Evolutionary conservation across 2,329 filamentous ascomycete genomes (phyloP).

Genomic region (Cadophora malorum): DNA sequence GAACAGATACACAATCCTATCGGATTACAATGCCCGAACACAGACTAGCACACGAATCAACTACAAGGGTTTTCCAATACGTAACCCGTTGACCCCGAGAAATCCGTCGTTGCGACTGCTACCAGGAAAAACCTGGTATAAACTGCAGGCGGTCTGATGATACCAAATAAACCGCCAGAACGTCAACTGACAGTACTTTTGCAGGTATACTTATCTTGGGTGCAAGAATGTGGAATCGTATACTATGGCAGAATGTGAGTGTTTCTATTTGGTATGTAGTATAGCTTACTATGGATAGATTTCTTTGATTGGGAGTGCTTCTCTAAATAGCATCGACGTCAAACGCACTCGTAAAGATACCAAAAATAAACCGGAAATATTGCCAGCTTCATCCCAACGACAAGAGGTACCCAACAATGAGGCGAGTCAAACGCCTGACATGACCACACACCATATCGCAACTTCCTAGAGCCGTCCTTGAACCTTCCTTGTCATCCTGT

Average conservation of each 20-base stretch:
- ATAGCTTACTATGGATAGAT: too few relatives aligned
- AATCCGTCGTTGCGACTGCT: not conserved
- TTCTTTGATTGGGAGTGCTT: too few relatives aligned
- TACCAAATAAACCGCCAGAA: not conserved
- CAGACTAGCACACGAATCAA: not conserved
- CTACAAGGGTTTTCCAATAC: not conserved
- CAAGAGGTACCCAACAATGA: too few relatives aligned
- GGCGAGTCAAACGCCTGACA: not conserved
- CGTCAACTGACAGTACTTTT: too few relatives aligned
- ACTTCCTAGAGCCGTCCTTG: not conserved
- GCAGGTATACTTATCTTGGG: too few relatives aligned
- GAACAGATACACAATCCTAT: not conserved
- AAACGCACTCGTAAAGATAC: too few relatives aligned
- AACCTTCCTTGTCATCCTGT: not conserved
- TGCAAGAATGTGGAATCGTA: too few relatives aligned
- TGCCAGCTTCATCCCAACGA: not conserved
- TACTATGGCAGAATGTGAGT: too few relatives aligned
- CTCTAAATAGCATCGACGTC: too few relatives aligned
- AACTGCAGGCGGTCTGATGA: not conserved
- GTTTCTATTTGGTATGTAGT: too few relatives aligned
- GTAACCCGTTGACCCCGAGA: not conserved
- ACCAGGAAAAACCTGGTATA: not conserved
- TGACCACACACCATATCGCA: not conserved
- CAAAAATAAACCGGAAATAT: too few relatives aligned
- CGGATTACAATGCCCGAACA: not conserved